A percentile compares a stretch with the other conserved stretches of the same genome.
These are phyloP conservation scores for Ensete ventricosum DNA, from an alignment of 176 grass and related monocot species.

Conservation along the genomic window DNA sequence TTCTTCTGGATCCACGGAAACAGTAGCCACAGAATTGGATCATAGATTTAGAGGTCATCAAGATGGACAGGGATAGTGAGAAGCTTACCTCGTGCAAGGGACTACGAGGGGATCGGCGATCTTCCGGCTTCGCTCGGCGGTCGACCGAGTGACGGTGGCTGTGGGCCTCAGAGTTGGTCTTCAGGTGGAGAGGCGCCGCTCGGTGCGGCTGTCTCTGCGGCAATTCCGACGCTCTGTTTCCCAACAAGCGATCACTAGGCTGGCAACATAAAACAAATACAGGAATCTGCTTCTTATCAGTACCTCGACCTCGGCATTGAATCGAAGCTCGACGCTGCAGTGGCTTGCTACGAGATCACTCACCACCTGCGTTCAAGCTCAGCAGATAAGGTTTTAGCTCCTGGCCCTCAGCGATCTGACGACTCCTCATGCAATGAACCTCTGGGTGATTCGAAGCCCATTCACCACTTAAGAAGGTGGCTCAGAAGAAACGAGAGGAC, in stretches of 20 bases:
- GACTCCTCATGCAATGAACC: too few species aligned
- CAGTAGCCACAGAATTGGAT: not conserved
- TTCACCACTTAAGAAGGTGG: too few species aligned
- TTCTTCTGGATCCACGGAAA: slow-evolving; percentile 45
- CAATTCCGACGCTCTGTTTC: slow-evolving; percentile 52
- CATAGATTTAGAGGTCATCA: not conserved
- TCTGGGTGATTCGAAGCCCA: too few species aligned
- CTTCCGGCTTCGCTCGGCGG: not conserved
- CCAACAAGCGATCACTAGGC: not conserved
- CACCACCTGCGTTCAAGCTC: too few species aligned
- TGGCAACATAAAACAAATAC: too few species aligned
- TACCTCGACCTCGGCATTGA: not conserved
- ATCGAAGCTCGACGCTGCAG: too few species aligned
- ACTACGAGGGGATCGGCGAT: slow-evolving; percentile 38
- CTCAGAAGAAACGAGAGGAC: too few species aligned
- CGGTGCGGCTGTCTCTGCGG: slow-evolving; percentile 36
- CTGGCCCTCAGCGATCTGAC: too few species aligned
- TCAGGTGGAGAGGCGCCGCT: slow-evolving; percentile 50
- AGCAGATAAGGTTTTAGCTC: too few species aligned
- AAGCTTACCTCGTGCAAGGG: slow-evolving; percentile 52
- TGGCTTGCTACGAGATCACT: too few species aligned
- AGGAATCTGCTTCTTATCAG: too few species aligned
- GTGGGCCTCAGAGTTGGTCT: slow-evolving; percentile 30
- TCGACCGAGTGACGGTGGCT: slow-evolving; percentile 9
- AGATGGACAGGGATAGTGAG: not conserved